phyloP scores from a whole-genome alignment of 371 early-diverging fungal genomes.

The Dichotomocladium elegans region DNA sequence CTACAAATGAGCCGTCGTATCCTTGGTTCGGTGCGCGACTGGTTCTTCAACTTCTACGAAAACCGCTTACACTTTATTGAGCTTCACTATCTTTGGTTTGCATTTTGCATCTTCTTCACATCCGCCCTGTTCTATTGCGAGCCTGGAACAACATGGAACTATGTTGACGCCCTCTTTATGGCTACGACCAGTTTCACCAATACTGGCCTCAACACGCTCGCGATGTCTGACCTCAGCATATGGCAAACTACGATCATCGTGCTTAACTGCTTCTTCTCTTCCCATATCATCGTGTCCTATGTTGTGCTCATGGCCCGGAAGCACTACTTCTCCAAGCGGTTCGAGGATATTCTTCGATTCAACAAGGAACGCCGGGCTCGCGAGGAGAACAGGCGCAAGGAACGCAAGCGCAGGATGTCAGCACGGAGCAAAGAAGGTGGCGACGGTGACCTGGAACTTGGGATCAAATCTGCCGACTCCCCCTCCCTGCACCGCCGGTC shows the following conservation, averaged over 20 bases:
- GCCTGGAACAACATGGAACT: conserved; percentile 26
- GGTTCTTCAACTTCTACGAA: conserved; percentile 15
- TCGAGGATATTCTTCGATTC: conserved; percentile 35
- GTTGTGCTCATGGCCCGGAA: conserved; percentile 27
- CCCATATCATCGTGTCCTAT: conserved; percentile 30
- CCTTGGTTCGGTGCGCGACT: conserved; percentile 3
- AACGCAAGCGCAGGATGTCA: not conserved
- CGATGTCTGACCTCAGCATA: conserved; percentile 21
- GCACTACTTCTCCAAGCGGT: conserved; percentile 43
- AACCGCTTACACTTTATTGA: conserved; percentile 35
- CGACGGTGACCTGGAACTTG: conserved; percentile 17
- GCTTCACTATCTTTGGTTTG: conserved; percentile 38
- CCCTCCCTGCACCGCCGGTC: conserved; percentile 10
- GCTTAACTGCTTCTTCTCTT: conserved; percentile 28
- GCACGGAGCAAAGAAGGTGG: too few species aligned
- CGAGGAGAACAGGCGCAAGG: conserved; percentile 25
- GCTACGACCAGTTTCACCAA: conserved; percentile 32
- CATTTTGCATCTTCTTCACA: conserved; percentile 15
- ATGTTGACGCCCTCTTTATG: conserved; percentile 42
- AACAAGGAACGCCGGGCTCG: conserved; percentile 24
- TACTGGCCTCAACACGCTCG: conserved; percentile 37
- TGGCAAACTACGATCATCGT: conserved; percentile 28
- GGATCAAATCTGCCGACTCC: not conserved
- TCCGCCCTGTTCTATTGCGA: conserved; percentile 30
- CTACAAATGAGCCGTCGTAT: not conserved